Evolutionary conservation across 345 rosid species (phyloP).

Genomic region (Cardiospermum halicacabum): DNA sequence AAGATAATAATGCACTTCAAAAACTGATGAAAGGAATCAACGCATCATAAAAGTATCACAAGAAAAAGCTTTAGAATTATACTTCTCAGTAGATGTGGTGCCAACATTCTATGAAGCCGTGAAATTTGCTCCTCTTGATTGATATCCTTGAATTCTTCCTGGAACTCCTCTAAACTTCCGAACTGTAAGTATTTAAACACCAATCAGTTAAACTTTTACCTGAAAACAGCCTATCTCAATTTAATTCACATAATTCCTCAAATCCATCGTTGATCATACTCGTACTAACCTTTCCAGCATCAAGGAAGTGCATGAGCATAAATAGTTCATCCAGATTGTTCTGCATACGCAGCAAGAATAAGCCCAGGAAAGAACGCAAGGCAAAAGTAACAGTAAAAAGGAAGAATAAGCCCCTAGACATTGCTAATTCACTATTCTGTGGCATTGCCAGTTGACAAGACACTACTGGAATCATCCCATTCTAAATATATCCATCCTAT

Average conservation of each 20-base stretch:
- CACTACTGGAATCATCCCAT: neutral
- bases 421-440: neutral
- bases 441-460: neutral
- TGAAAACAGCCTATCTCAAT: slow-evolving; percentile 13
- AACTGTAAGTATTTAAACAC: slow-evolving; percentile 54
- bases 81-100: slow-evolving; percentile 98
- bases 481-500: neutral
- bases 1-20: neutral
- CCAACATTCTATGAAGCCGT: slow-evolving; percentile 96
- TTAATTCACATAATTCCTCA: slow-evolving; percentile 1
- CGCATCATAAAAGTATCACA: slow-evolving; percentile 4
- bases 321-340: slow-evolving; percentile 99
- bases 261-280: slow-evolving; percentile 15
- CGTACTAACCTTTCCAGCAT: slow-evolving; percentile 87
- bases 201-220: slow-evolving; percentile 13
- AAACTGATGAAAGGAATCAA: slow-evolving; percentile 9
- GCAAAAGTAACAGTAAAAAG: slow-evolving; percentile 3
- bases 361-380: slow-evolving; percentile 11
- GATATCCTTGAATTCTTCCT: slow-evolving; percentile 95
- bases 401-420: neutral
- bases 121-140: slow-evolving; percentile 98
- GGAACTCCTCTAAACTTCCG: slow-evolving; percentile 95
- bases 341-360: slow-evolving; percentile 46
- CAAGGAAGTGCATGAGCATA: slow-evolving; percentile 99
- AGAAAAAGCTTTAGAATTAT: slow-evolving; percentile 27